These are phyloP conservation scores for Senna tora DNA, from an alignment of 306 rosid genomes.

Conservation along the genomic window DNA sequence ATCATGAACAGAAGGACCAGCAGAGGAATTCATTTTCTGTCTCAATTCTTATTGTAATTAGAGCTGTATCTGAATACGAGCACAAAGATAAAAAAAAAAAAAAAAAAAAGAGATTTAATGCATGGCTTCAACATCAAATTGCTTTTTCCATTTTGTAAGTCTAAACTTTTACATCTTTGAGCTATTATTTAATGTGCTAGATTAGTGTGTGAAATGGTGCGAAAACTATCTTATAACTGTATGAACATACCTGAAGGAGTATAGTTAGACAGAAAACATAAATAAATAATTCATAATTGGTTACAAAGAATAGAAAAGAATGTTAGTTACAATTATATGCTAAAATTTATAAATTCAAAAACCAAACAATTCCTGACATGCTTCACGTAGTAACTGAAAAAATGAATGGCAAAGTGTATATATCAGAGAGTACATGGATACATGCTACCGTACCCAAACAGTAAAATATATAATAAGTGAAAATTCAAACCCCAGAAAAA, in stretches of 20 bases:
- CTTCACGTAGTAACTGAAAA: neutral
- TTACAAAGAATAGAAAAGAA: neutral
- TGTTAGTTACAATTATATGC: neutral
- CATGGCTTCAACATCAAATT: neutral
- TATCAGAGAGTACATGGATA: too few relatives aligned
- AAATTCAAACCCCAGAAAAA: neutral
- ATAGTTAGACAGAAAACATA: neutral
- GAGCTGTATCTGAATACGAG: neutral
- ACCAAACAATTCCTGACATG: neutral
- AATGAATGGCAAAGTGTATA: neutral
- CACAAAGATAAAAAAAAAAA: neutral
- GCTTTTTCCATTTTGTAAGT: too few relatives aligned
- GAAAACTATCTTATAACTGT: neutral
- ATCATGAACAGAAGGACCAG: conserved; percentile 22
- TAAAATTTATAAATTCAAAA: neutral
- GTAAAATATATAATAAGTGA: neutral
- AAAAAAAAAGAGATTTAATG: neutral
- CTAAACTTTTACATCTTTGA: neutral
- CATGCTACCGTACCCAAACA: too few relatives aligned
- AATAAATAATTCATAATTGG: neutral
- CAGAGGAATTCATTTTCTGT: conserved; percentile 18
- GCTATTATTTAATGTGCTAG: neutral
- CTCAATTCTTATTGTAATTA: neutral
- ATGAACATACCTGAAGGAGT: neutral
- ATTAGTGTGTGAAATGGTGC: neutral